Conservation (phyloP, 352 stramenopile genomes). For the Thalassiosira allenii region DNA sequence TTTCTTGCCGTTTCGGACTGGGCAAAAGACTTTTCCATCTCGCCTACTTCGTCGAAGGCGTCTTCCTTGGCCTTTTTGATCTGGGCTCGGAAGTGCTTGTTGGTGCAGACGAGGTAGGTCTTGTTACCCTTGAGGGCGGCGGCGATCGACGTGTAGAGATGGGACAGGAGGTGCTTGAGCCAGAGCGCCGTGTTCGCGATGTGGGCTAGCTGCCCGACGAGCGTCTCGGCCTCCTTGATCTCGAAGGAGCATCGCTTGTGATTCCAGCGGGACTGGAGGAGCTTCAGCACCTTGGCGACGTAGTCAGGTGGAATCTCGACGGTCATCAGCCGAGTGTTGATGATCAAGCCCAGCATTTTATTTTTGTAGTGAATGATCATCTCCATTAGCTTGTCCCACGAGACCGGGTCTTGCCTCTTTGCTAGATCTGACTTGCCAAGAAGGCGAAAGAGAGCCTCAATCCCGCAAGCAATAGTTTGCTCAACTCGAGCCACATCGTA, state of each 20-base stretch:
- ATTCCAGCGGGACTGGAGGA: conserved; percentile 8
- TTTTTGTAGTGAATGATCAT: conserved; percentile 37
- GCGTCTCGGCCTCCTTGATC: conserved; percentile 14
- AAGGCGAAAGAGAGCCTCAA: conserved; percentile 50
- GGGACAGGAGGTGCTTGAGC: conserved; percentile 35
- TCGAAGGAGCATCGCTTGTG: conserved; percentile 7
- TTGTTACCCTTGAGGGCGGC: conserved; percentile 13
- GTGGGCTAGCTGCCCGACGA: conserved; percentile 28
- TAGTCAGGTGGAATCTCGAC: conserved; percentile 24
- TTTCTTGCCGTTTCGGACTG: neutral
- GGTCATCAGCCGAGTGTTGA: conserved; percentile 32
- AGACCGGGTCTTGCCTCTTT: conserved; percentile 20
- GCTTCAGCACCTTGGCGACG: conserved; percentile 3
- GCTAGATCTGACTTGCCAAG: conserved; percentile 23
- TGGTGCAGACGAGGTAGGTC: conserved; percentile 3
- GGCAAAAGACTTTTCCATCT: neutral
- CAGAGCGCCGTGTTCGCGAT: conserved; percentile 23
- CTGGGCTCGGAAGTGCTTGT: conserved; percentile 9
- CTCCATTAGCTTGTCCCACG: conserved; percentile 39
- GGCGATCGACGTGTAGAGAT: conserved; percentile 47
- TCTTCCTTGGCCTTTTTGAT: conserved; percentile 14
- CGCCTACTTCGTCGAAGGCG: no score
- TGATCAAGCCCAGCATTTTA: conserved; percentile 34
- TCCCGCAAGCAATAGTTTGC: conserved; percentile 18
- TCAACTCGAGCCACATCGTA: conserved; percentile 24